phyloP scores from a whole-genome alignment of 75 land plant species.

The Picea glauca region DNA sequence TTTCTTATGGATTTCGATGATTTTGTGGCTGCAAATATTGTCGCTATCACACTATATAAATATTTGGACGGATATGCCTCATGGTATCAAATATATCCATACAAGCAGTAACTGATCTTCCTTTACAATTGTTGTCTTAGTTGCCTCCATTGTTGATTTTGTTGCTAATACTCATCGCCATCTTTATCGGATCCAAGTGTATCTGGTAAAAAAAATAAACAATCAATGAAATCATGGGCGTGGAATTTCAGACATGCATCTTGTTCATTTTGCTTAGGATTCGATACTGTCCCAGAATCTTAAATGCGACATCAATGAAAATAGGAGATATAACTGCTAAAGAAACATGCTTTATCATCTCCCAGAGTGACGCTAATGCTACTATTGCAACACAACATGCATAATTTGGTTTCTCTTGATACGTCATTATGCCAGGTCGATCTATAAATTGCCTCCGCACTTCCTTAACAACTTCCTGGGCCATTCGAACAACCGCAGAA shows the following conservation, averaged over 20 bases:
- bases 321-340: conserved; percentile 96
- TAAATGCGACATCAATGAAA: conserved; percentile 44
- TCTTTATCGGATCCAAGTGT: not conserved
- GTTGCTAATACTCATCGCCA: not conserved
- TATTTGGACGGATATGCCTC: too few relatives aligned
- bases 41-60: too few relatives aligned
- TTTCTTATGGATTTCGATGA: too few relatives aligned
- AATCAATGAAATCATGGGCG: not conserved
- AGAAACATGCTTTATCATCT: conserved; percentile 99
- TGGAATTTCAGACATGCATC: not conserved
- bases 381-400: conserved; percentile 97
- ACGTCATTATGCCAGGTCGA: too few relatives aligned
- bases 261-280: not conserved
- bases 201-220: not conserved
- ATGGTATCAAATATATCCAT: too few relatives aligned
- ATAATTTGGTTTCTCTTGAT: conserved; percentile 63
- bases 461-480: too few relatives aligned
- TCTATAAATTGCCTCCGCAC: too few relatives aligned
- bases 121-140: too few relatives aligned
- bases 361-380: conserved; percentile 90
- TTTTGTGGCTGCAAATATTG: too few relatives aligned
- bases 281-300: not conserved
- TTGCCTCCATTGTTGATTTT: too few relatives aligned
- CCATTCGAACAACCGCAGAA: too few relatives aligned
- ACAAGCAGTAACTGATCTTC: too few relatives aligned